Base-by-base conservation (phyloP, 2,329 filamentous ascomycete genomes). In the Fragosphaeria purpurea region DNA sequence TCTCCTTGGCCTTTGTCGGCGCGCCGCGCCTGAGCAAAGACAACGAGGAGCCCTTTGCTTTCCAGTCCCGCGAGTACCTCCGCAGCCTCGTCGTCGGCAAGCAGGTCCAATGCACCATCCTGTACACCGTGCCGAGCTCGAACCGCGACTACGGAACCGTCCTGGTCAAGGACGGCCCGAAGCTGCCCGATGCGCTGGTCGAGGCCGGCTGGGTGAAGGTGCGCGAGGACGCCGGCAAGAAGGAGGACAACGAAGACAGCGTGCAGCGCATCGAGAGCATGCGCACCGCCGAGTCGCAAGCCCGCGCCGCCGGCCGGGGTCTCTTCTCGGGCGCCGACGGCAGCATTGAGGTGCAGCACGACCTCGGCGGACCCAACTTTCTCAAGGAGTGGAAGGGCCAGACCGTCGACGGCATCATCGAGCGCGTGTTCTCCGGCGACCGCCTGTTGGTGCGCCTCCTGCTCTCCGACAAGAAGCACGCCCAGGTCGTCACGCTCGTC, bases 181-280 rank as follows among this genome's bases (percentile, higher is more conserved):
- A 80, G 50, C 69, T 98, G 47, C 90, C 93, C 13, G 89, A 97
- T 56, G 80, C 86, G 55, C 77, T 86, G 52, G 81, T 97, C 56
- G 83, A 88, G 63, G 87, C 89, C 61, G 93, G 93, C 58, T 96
- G 90, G 89, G 72, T 89, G 56, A 95, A 93, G 70, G 79, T 98
- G 53, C 83, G 93, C 56, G 93, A 98, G 61, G 93, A 98, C 67
- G 90, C 91, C 53, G 90, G 89, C 55, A 84, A 85, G 57, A 93
- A 91, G 63, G 90, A 96, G 58, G 89, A 96, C 53, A 82, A 83
- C 2, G 86, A 93, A 52, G 84, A 89, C 47, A 76, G 84, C 7
- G 73, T 77, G 33, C 70, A 82, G 56, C 77, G 85, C 53, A 74
- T 98, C 31, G 85, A 94, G 60, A 83, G 81, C 60, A 79, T 98